Evolutionary conservation across 1,139 yeast genomes (phyloP), one percentile per base, ranked within the genome.

Genomic region (Geotrichum australiense): DNA sequence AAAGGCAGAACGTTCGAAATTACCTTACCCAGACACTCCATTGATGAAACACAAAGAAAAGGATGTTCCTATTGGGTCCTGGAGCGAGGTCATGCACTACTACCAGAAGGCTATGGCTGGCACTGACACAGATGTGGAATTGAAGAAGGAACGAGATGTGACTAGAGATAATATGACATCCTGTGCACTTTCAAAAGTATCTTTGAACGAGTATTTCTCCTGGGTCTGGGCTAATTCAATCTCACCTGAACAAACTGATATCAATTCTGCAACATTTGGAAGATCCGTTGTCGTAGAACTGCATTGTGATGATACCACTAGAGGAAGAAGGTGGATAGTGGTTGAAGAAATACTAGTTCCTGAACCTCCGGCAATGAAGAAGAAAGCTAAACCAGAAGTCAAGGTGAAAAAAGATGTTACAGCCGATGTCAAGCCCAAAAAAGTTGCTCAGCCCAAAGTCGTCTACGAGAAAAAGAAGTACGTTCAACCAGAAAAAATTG

Each of bases 221-320:
- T 86, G 95, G 95, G 76, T 94, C 0, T 86, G 96, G 96, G 66
- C 85, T 53, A 78, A 87, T 2, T 74, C 87, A 2, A 61, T 85
- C 21, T 85, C 85, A 0, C 73, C 78, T 33, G 96, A 86, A 55
- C 85, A 84, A 57, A 77, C 87, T 0, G 67, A 71, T 29, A 63
- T 66, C 23, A 75, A 79, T 52, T 82, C 82, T 58, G 72, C 73
- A 24, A 61, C 79, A 2, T 86, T 86, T 66, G 96, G 96, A 5
- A 71, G 93, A 47, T 78, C 94, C 0, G 68, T 85, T 43, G 84
- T 86, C 4, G 73, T 80, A 4, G 89, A 81, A 51, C 80, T 83
- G 45, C 71, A 69, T 18, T 64, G 56, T 7, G 46, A 50, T 28
- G 51, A 56, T 5, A 56, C 56, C 10, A 56, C 55, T 24, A 45